These are phyloP conservation scores for Yamadazyma laniorum DNA, from an alignment of 805 yeast genomes.

Conservation along the genomic window DNA sequence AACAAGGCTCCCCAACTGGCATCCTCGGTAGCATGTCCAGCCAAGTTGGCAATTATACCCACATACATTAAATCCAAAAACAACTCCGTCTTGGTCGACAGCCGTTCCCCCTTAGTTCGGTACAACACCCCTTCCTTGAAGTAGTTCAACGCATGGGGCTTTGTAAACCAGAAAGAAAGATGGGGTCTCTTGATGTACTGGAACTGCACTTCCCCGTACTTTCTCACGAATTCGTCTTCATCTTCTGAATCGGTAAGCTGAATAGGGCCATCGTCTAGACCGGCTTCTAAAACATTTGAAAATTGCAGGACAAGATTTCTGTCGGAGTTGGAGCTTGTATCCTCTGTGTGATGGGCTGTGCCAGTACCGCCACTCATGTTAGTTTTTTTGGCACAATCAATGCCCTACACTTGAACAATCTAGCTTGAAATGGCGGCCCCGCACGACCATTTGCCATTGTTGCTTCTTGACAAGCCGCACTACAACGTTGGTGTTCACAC, in stretches of 20 bases:
- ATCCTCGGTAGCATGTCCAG: constrained; percentile 49
- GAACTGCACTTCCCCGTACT: constrained; percentile 49
- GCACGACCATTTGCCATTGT: too few species aligned
- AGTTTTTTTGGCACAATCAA: too few species aligned
- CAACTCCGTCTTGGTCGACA: constrained; percentile 52
- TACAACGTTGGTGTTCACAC: too few species aligned
- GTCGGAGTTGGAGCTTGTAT: too few species aligned
- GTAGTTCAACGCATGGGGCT: constrained; percentile 60
- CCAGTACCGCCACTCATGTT: too few species aligned
- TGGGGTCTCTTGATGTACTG: constrained; percentile 45
- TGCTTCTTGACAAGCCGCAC: too few species aligned
- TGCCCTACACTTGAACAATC: too few species aligned
- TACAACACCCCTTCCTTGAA: constrained; percentile 56
- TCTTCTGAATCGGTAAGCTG: constrained; percentile 29
- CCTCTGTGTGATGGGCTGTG: too few species aligned
- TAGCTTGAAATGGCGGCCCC: too few species aligned
- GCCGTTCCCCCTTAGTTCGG: constrained; percentile 55
- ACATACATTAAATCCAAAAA: constrained; percentile 64
- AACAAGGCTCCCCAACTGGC: constrained; percentile 48
- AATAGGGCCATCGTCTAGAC: constrained; percentile 4
- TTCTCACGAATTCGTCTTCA: constrained; percentile 44
- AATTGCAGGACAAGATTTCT: neutral
- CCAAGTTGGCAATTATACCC: constrained; percentile 60
- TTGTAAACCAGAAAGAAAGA: constrained; percentile 39
- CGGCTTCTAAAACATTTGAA: constrained; percentile 1